Conservation (phyloP, 1,284 basidiomycete species). For the Cerioporus squamosus region DNA sequence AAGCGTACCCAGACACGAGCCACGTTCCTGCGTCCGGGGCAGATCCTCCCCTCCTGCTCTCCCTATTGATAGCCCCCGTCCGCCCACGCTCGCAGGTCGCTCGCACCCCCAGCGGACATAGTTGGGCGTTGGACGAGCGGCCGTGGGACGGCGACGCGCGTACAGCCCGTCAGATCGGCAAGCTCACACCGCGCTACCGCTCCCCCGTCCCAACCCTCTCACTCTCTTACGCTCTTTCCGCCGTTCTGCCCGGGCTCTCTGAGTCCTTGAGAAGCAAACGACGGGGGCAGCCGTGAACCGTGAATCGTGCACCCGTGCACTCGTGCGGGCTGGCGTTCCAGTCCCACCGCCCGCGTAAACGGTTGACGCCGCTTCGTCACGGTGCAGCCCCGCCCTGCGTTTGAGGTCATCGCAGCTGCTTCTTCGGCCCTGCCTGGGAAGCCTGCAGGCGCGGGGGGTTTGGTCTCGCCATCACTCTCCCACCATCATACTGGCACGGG, state of each 20-base stretch:
- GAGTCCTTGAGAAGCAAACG: slow-evolving; percentile 10
- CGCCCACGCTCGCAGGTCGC: slow-evolving; percentile 14
- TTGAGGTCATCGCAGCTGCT: slow-evolving; percentile 13
- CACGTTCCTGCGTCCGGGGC: slow-evolving; percentile 1
- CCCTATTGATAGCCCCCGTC: slow-evolving; percentile 16
- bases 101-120: slow-evolving; percentile 11
- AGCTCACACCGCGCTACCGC: background rate
- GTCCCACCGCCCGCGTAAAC: slow-evolving; percentile 15
- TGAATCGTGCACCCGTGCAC: too few species aligned
- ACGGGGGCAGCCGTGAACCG: too few species aligned
- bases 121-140: slow-evolving; percentile 10
- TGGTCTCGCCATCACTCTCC: slow-evolving; percentile 15
- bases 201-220: slow-evolving; percentile 9
- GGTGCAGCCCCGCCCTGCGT: background rate
- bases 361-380: slow-evolving; percentile 6
- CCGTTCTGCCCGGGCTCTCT: background rate
- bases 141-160: slow-evolving; percentile 7
- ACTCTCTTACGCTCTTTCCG: slow-evolving; percentile 2
- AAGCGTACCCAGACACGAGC: slow-evolving; percentile 8
- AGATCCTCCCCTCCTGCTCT: slow-evolving; percentile 4
- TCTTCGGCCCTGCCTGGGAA: slow-evolving; percentile 9
- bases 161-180: slow-evolving; percentile 5
- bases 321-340: too few species aligned
- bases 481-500: slow-evolving; percentile 20
- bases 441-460: too few species aligned